Evolutionary conservation across 2,329 filamentous ascomycete genomes (phyloP), one percentile per base, ranked within the genome.

Genomic region (Botrytis byssoidea): DNA sequence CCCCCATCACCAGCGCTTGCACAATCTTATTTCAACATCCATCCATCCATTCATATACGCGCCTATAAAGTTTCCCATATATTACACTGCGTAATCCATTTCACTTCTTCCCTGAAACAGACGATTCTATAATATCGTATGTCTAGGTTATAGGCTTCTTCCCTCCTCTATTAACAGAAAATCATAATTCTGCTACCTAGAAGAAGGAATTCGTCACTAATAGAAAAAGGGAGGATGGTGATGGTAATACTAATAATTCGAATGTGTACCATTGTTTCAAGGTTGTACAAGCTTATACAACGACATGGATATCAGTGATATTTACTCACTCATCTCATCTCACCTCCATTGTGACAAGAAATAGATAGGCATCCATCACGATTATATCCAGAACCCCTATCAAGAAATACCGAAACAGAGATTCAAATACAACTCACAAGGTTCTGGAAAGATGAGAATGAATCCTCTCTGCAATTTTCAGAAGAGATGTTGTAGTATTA

Each of bases 1-100:
- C 37, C 25, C 25, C 14, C 14, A 29, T 16, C 25, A 29, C 61
- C 16, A 64, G 61, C 61, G 37, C 61, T 29, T 64, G 20, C n/a
- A 42, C 37, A 63, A 63, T 63, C 60, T 63, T 64, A 64, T 42
- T 29, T 29, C 37, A 44, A 64, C 37, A 44, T 64, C 61, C 22
- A 44, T 42, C 37, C 61, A 40, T 42, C 22, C 22, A 35, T 61
- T 12, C 10, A 5, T 7, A n/a, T 22, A 61, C 37, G 60, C 60
- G 60, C 37, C 37, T 40, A 25, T 6, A 2, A 37, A 20, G 32
- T 61, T 61, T 25, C 20, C 37, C 14, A 35, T 61, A 25, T 22
- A 32, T 59, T 12, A 20, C 29, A 57, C 16, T 3, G 14, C n/a
- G 3, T 18, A 57, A 22, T 20, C 18, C 2, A 46, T 8, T 9